Percentiles rank a stretch among this genome's conserved stretches.
phyloP scores from a whole-genome alignment of 2,329 filamentous ascomycete genomes.

The Pezicula neosporulosa region DNA sequence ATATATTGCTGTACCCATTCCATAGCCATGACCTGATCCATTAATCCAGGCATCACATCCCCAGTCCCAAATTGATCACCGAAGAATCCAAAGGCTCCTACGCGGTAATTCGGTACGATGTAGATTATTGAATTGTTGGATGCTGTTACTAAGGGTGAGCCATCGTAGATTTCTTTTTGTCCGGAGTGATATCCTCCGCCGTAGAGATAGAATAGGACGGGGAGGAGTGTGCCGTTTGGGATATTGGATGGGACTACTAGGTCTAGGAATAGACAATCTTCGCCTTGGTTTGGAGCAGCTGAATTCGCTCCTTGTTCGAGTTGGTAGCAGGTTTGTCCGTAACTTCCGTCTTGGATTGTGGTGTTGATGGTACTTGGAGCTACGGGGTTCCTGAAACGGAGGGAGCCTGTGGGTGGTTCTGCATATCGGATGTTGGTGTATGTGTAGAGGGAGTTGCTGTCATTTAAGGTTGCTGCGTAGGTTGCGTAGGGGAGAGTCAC shows the following conservation, averaged over 20 bases:
- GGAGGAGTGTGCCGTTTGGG: not conserved
- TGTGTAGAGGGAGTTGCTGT: not conserved
- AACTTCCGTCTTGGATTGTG: not conserved
- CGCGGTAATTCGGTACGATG: not conserved
- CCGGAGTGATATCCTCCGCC: not conserved
- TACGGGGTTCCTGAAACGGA: not conserved
- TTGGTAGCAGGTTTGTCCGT: not conserved
- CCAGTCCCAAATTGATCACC: not conserved
- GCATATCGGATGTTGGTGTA: not conserved
- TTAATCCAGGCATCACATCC: not conserved
- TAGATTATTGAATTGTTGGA: not conserved
- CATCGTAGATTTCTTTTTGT: not conserved
- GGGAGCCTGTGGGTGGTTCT: not conserved
- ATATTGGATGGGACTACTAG: not conserved
- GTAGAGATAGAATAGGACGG: not conserved
- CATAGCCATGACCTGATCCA: slow-evolving; percentile 34
- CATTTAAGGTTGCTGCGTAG: not conserved
- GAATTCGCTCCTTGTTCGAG: not conserved
- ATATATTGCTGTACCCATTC: slow-evolving; percentile 51
- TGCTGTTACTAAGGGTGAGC: not conserved
- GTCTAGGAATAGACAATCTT: not conserved
- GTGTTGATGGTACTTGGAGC: not conserved
- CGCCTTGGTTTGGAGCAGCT: not conserved
- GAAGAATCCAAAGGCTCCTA: not conserved
- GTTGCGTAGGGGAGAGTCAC: not conserved